Conservation (phyloP, 257 asterid species). For the Gentiana dahurica region DNA sequence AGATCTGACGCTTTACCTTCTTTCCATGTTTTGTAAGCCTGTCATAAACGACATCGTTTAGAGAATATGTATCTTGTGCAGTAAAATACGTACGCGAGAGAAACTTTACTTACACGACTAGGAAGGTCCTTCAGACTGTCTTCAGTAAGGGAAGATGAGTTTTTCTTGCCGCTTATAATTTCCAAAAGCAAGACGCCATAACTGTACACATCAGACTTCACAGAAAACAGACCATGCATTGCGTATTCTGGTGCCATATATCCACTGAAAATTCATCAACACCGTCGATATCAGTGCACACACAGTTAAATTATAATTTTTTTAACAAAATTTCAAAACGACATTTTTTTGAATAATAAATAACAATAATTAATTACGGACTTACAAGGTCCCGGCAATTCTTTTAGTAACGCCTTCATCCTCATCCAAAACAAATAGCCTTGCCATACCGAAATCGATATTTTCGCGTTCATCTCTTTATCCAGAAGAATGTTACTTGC, state of each 20-base stretch:
- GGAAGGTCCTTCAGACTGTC: slow-evolving; percentile 8
- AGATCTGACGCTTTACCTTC: slow-evolving; percentile 10
- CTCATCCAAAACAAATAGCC: slow-evolving; percentile 1
- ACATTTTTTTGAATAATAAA: neutral
- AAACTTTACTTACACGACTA: slow-evolving; percentile 5
- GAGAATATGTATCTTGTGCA: neutral
- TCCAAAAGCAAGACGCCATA: slow-evolving; percentile 4
- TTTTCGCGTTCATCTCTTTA: slow-evolving; percentile 10
- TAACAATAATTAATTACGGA: neutral
- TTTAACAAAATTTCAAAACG: neutral
- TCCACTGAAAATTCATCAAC: neutral
- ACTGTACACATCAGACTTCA: slow-evolving; percentile 5
- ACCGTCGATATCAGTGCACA: too few species aligned
- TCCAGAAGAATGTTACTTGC: slow-evolving; percentile 8
- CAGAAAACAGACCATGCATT: neutral
- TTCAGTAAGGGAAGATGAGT: neutral
- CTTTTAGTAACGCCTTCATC: neutral
- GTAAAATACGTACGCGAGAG: neutral
- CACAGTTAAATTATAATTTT: neutral
- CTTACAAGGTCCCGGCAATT: slow-evolving; percentile 7
- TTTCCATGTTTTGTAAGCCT: slow-evolving; percentile 23
- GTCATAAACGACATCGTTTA: too few species aligned
- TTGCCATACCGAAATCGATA: slow-evolving; percentile 15
- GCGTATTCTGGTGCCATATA: slow-evolving; percentile 6
- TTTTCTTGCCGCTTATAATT: slow-evolving; percentile 7